A percentile compares a stretch with the other conserved stretches of the same genome.
These are phyloP conservation scores for Leishmania guyanensis DNA, from an alignment of 208 protist species.

Conservation along the genomic window DNA sequence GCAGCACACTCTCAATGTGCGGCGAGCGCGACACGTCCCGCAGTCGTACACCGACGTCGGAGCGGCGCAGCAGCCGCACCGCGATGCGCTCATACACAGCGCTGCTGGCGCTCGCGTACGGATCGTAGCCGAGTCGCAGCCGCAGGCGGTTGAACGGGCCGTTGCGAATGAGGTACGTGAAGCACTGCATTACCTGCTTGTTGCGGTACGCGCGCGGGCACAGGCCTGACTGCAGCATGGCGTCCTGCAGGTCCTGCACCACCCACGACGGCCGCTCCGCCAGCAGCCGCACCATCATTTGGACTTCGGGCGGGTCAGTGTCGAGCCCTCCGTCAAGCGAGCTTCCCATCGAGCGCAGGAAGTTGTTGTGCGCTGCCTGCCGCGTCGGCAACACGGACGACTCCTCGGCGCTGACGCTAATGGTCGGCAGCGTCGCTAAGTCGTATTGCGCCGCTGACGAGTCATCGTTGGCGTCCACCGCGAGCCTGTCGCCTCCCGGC, in stretches of 20 bases:
- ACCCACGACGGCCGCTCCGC: slow-evolving; percentile 68
- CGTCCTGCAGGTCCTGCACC: slow-evolving; percentile 48
- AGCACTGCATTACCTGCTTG: slow-evolving; percentile 59
- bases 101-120: slow-evolving; percentile 47
- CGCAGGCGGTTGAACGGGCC: slow-evolving; percentile 85
- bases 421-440: slow-evolving; percentile 35
- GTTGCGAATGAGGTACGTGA: slow-evolving; percentile 73
- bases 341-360: slow-evolving; percentile 25
- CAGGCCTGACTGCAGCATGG: slow-evolving; percentile 60
- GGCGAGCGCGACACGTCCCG: slow-evolving; percentile 71
- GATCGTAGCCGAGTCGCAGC: slow-evolving; percentile 76
- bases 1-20: slow-evolving; percentile 46
- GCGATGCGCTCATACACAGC: slow-evolving; percentile 55
- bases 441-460: slow-evolving; percentile 18
- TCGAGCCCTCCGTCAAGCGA: slow-evolving; percentile 31
- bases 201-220: slow-evolving; percentile 72
- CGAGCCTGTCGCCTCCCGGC: slow-evolving; percentile 10
- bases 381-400: slow-evolving; percentile 39
- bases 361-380: slow-evolving; percentile 35
- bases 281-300: slow-evolving; percentile 46
- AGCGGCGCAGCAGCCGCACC: slow-evolving; percentile 58
- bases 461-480: neutral
- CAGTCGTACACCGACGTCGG: slow-evolving; percentile 62
- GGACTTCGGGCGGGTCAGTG: slow-evolving; percentile 56
- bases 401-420: slow-evolving; percentile 39